phyloP scores from a whole-genome alignment of 2,329 filamentous ascomycete genomes.

The Ophiostoma sp. region DNA sequence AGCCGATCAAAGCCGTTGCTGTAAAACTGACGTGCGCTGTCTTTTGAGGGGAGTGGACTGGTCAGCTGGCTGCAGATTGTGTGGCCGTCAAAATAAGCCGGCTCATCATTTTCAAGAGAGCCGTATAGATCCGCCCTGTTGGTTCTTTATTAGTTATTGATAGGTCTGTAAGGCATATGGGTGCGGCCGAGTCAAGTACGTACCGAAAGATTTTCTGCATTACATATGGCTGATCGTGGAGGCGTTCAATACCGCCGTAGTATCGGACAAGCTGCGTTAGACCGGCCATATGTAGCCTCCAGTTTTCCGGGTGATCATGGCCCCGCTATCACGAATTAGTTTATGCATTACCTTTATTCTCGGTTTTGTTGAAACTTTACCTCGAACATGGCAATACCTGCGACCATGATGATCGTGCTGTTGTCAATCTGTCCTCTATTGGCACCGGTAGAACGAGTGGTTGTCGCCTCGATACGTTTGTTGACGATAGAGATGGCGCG shows the following conservation, averaged over 20 bases:
- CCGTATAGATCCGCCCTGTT: constrained; percentile 22
- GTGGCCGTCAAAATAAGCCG: constrained; percentile 18
- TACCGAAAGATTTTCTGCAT: constrained; percentile 23
- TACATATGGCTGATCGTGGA: constrained; percentile 14
- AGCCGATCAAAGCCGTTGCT: not conserved
- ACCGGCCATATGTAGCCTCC: constrained; percentile 23
- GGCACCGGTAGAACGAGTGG: not conserved
- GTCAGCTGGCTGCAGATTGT: not conserved
- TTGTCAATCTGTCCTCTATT: not conserved
- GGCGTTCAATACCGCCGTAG: constrained; percentile 13
- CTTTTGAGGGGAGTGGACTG: not conserved
- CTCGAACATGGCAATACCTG: constrained; percentile 23
- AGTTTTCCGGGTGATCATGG: constrained; percentile 11
- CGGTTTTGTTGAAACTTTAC: not conserved
- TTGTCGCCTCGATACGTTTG: constrained; percentile 3
- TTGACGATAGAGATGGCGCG: constrained; percentile 22
- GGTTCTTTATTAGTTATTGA: not conserved
- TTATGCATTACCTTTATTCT: not conserved
- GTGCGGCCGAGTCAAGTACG: not conserved
- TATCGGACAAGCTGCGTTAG: constrained; percentile 18
- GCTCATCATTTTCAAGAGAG: constrained; percentile 10
- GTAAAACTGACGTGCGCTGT: no score
- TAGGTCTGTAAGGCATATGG: not conserved
- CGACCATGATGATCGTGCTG: constrained; percentile 19
- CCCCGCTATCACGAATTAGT: not conserved